Evolutionary conservation across 345 rosid genomes (phyloP).

Genomic region (Gossypium mustelinum): DNA sequence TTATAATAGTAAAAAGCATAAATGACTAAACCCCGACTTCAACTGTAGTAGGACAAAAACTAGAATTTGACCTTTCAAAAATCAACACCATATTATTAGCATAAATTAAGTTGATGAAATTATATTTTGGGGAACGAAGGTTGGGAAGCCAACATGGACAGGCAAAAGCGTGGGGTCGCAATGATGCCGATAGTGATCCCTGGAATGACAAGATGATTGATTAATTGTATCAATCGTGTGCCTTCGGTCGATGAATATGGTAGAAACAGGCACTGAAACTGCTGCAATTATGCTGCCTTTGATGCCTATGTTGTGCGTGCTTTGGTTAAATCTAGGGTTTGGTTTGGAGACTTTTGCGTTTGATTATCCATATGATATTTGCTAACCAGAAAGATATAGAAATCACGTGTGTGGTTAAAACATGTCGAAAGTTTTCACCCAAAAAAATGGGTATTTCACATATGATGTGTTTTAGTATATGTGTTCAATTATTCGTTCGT

Average conservation of each 20-base stretch:
- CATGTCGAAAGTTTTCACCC: no score
- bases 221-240: no score
- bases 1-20: no score
- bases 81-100: neutral
- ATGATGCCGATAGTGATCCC: neutral
- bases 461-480: no score
- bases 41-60: neutral
- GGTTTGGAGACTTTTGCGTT: no score
- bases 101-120: no score
- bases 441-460: no score
- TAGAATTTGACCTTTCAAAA: neutral
- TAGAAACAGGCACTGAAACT: neutral
- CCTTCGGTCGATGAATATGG: no score
- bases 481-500: no score
- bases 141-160: slow-evolving; percentile 1
- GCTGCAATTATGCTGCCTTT: neutral
- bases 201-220: neutral
- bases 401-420: no score
- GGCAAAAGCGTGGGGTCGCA: neutral
- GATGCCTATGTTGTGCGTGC: neutral
- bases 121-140: neutral
- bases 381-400: no score
- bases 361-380: no score
- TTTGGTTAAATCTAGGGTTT: neutral
- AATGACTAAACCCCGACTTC: neutral